Evolutionary conservation across 1,284 basidiomycete species (phyloP), one percentile per base, ranked within the genome.

Genomic region (Kalmanozyma brasiliensis): DNA sequence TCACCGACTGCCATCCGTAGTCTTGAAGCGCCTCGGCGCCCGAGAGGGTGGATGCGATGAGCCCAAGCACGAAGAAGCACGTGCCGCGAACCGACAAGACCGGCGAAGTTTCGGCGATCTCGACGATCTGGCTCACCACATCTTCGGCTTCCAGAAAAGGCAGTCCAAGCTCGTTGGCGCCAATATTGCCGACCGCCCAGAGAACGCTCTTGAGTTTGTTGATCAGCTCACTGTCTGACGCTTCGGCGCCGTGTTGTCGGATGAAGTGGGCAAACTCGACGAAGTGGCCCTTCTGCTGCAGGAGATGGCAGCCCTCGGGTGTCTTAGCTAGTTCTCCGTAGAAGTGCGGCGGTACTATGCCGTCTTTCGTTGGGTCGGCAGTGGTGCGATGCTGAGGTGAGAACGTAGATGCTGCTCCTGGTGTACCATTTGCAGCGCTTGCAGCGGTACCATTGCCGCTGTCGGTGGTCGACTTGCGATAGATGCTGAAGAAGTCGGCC

Each of bases 291-390:
- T 91, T 93, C 61, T 94, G 91, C 51, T 89, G 87, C 38, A 99
- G 84, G 13, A 95, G 89, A 77, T 91, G 90, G 82, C 94, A 95
- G 0, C 96, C 96, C 51, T 94, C 89, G 46, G 91, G 90, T 1
- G 96, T 98, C 82, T 97, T 97, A 40, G 93, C 90, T 85, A 98
- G 91, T 82, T 98, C 94, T 20, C 95, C 94, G 75, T 98, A 96
- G 83, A 99, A 98, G 82, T 99, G 95, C 4, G 91, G 89, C 1
- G 96, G 96, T 1, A 93, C 90, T 2, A 89, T 89, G 13, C 91
- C 91, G 52, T 95, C 93, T 65, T 61, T 51, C 13, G 57, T 16
- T 20, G 44, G 14, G 20, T 67, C 64, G 16, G 13, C 13, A 13
- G 4, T 40, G 4, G 32, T 8, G 16, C 42, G 16, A 2, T 40